Conservation (phyloP, 768 basidiomycete species). For the Mycena leptocephala region DNA sequence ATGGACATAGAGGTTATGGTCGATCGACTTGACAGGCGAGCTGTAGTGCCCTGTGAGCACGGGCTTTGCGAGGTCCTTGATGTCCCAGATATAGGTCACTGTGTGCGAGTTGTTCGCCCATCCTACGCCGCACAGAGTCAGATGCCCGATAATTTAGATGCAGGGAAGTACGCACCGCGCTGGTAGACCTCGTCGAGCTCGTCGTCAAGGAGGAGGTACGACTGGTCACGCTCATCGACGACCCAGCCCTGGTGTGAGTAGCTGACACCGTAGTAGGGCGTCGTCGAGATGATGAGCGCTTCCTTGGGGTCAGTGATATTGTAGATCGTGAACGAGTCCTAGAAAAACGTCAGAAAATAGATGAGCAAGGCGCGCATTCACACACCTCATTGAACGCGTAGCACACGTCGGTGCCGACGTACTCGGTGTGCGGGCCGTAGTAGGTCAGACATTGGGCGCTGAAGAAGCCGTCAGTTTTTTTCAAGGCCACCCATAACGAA, state of each 20-base stretch:
- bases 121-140: neutral
- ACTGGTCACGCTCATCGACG: slow-evolving; percentile 44
- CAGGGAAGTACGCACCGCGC: slow-evolving; percentile 19
- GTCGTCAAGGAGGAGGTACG: slow-evolving; percentile 48
- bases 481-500: neutral
- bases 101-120: slow-evolving; percentile 40
- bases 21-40: slow-evolving; percentile 43
- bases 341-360: too few relatives aligned
- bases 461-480: neutral
- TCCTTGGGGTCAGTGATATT: slow-evolving; percentile 42
- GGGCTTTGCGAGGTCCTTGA: slow-evolving; percentile 44
- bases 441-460: slow-evolving; percentile 50
- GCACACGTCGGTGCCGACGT: slow-evolving; percentile 47
- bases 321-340: slow-evolving; percentile 48
- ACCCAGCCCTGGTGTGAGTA: slow-evolving; percentile 55
- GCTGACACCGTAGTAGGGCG: slow-evolving; percentile 47
- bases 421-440: slow-evolving; percentile 47
- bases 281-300: slow-evolving; percentile 45
- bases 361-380: neutral
- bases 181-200: slow-evolving; percentile 44
- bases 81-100: slow-evolving; percentile 50
- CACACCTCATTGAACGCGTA: slow-evolving; percentile 49
- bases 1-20: slow-evolving; percentile 48
- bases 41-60: slow-evolving; percentile 48
- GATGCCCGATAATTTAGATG: too few relatives aligned